phyloP scores from a whole-genome alignment of 2,329 filamentous ascomycete genomes.

The Ophiostoma pallidulum region DNA sequence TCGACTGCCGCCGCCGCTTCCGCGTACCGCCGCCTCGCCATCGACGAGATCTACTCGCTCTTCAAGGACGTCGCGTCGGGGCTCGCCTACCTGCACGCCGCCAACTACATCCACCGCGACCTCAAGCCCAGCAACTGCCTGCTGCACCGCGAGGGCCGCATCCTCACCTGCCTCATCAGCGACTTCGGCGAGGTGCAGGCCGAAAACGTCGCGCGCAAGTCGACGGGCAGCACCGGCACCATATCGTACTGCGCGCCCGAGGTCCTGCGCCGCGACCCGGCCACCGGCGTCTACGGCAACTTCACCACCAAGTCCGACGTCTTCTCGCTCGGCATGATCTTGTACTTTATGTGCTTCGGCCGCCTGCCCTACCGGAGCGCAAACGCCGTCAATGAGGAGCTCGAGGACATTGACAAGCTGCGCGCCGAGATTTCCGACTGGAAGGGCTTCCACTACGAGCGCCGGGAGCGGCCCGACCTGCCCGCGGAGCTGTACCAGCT shows the following conservation, averaged over 20 bases:
- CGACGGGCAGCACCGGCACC: slow-evolving; percentile 87
- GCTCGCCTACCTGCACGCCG: slow-evolving; percentile 76
- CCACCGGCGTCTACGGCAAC: slow-evolving; percentile 69
- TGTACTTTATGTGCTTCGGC: slow-evolving; percentile 96
- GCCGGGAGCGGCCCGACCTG: slow-evolving; percentile 66
- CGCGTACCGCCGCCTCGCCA: slow-evolving; percentile 37
- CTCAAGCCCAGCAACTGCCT: slow-evolving; percentile 95
- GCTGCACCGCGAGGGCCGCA: slow-evolving; percentile 64
- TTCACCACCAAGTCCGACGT: slow-evolving; percentile 97
- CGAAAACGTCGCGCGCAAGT: slow-evolving; percentile 71
- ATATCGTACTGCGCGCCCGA: slow-evolving; percentile 97
- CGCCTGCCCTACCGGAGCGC: slow-evolving; percentile 76
- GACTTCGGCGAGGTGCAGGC: slow-evolving; percentile 96
- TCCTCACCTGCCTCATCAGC: slow-evolving; percentile 76
- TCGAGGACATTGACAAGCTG: slow-evolving; percentile 79
- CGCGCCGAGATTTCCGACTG: slow-evolving; percentile 79
- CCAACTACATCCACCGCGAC: slow-evolving; percentile 93
- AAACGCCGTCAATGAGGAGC: slow-evolving; percentile 79
- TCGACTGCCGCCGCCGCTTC: no score
- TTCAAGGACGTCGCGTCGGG: slow-evolving; percentile 94
- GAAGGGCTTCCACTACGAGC: slow-evolving; percentile 76
- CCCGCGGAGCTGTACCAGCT: slow-evolving; percentile 79
- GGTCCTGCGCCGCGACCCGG: slow-evolving; percentile 60
- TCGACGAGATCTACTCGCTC: slow-evolving; percentile 93
- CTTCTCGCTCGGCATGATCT: slow-evolving; percentile 97